A percentile compares a stretch with the other conserved stretches of the same genome.
Evolutionary conservation across 73 alveolate genomes (phyloP).

Genomic region (Paramecium caudatum): DNA sequence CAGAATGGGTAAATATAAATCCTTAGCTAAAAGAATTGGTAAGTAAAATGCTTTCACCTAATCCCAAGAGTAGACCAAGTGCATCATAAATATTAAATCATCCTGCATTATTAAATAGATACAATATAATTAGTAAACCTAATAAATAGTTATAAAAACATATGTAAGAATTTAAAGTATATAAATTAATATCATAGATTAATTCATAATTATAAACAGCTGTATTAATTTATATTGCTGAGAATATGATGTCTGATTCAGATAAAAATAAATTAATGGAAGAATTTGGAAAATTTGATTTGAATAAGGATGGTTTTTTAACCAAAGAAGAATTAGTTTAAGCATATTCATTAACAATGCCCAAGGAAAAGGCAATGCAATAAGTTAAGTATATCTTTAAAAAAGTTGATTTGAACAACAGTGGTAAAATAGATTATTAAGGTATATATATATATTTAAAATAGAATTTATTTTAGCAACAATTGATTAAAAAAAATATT

Average conservation of each 20-base stretch:
- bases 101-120: neutral
- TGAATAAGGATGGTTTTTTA: slow-evolving; percentile 42
- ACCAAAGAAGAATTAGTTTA: slow-evolving; percentile 9
- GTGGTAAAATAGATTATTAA: slow-evolving; percentile 70
- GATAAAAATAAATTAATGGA: slow-evolving; percentile 35
- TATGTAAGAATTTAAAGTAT: slow-evolving; percentile 19
- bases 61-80: slow-evolving; percentile 21
- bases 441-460: neutral
- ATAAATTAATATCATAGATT: neutral
- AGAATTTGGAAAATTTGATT: slow-evolving; percentile 38
- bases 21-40: neutral
- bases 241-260: slow-evolving; percentile 46
- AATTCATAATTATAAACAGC: slow-evolving; percentile 33
- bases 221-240: neutral
- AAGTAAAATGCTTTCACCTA: slow-evolving; percentile 12
- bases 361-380: slow-evolving; percentile 32
- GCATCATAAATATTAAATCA: neutral
- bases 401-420: neutral
- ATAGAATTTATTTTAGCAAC: slow-evolving; percentile 66
- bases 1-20: neutral
- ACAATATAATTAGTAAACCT: neutral
- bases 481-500: slow-evolving; percentile 51
- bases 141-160: neutral
- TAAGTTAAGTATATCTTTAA: slow-evolving; percentile 43
- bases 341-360: neutral